A percentile compares a stretch with the other conserved stretches of the same genome.
These are phyloP conservation scores for Ustilago crameri DNA, from an alignment of 1,284 basidiomycete genomes.

Conservation along the genomic window DNA sequence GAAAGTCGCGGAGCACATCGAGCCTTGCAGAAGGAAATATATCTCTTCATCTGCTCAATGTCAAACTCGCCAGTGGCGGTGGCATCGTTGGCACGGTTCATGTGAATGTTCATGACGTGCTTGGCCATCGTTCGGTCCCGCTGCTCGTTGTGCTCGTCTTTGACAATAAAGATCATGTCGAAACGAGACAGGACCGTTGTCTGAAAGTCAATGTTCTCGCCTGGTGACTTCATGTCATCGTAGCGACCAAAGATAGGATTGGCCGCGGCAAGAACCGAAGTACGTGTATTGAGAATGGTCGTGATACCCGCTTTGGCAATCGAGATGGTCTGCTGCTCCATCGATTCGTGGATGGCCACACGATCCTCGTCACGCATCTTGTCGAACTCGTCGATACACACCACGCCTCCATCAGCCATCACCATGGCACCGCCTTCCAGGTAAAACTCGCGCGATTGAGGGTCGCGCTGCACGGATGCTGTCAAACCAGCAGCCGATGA, in stretches of 20 bases:
- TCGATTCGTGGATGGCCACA: slow-evolving; percentile 98
- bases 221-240: slow-evolving; percentile 95
- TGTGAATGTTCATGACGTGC: slow-evolving; percentile 99
- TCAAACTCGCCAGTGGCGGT: slow-evolving; percentile 85
- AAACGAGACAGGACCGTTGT: slow-evolving; percentile 98
- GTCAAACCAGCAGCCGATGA: slow-evolving; percentile 98
- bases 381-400: slow-evolving; percentile 99
- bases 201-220: slow-evolving; percentile 98
- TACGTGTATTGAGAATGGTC: slow-evolving; percentile 94
- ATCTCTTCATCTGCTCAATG: slow-evolving; percentile 98
- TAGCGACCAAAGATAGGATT: slow-evolving; percentile 99
- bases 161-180: slow-evolving; percentile 99
- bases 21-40: slow-evolving; percentile 93
- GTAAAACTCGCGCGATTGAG: slow-evolving; percentile 93
- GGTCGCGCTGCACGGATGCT: slow-evolving; percentile 94
- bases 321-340: slow-evolving; percentile 99
- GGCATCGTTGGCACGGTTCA: slow-evolving; percentile 80
- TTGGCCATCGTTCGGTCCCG: slow-evolving; percentile 94
- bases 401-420: slow-evolving; percentile 95
- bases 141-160: slow-evolving; percentile 95
- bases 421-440: slow-evolving; percentile 99
- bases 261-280: slow-evolving; percentile 94
- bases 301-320: slow-evolving; percentile 99
- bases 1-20: slow-evolving; percentile 96
- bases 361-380: slow-evolving; percentile 99